These are phyloP conservation scores for Pythium myriotylum DNA, from an alignment of 352 stramenopile genomes.

Conservation along the genomic window DNA sequence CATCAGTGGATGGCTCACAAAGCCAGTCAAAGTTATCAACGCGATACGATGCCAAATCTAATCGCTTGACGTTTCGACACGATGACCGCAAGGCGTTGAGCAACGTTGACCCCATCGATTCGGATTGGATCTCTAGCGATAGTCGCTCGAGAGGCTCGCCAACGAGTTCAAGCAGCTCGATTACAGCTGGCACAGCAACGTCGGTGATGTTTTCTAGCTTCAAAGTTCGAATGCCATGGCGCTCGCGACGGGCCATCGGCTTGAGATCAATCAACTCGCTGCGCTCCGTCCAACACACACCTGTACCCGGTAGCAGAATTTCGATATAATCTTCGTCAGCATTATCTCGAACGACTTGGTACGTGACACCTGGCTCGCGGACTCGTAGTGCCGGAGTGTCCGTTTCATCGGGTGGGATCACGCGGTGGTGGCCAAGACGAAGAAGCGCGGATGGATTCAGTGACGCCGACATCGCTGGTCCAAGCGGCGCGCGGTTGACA, in stretches of 20 bases:
- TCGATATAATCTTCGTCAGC: slow-evolving; percentile 17
- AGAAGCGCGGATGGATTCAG: slow-evolving; percentile 15
- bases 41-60: neutral
- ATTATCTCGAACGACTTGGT: slow-evolving; percentile 19
- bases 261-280: slow-evolving; percentile 14
- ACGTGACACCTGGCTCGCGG: slow-evolving; percentile 19
- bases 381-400: slow-evolving; percentile 8
- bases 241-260: neutral
- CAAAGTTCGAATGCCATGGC: slow-evolving; percentile 14
- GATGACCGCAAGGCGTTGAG: slow-evolving; percentile 6
- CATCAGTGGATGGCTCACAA: neutral
- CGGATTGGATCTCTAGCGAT: neutral
- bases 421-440: slow-evolving; percentile 15
- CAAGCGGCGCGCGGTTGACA: neutral
- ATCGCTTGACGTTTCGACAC: slow-evolving; percentile 17
- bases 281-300: slow-evolving; percentile 18
- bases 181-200: neutral
- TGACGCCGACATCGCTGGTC: slow-evolving; percentile 8
- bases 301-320: slow-evolving; percentile 18
- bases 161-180: slow-evolving; percentile 11
- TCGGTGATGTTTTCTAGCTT: neutral
- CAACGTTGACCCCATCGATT: neutral
- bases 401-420: neutral
- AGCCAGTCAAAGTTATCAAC: slow-evolving; percentile 10
- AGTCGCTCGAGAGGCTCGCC: slow-evolving; percentile 10